Percentiles rank a stretch among this genome's conserved stretches.
Evolutionary conservation across 495 filamentous ascomycete genomes (phyloP).

Genomic region (Penicillium lagena): DNA sequence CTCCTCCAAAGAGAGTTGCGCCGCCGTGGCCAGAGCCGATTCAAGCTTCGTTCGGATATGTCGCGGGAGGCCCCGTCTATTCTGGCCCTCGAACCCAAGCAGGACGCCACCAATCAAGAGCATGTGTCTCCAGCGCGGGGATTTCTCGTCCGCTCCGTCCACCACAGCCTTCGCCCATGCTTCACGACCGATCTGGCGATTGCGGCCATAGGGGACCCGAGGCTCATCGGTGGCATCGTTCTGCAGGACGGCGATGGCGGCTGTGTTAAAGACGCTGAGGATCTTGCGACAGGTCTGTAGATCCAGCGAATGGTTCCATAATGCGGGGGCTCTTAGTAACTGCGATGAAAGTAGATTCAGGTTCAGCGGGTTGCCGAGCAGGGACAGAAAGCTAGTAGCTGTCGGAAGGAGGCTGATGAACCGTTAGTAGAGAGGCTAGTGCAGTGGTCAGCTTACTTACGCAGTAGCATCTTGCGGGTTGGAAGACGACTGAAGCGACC

Average conservation of each 20-base stretch:
- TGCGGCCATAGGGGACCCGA: slow-evolving; percentile 28
- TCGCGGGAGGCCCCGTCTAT: slow-evolving; percentile 54
- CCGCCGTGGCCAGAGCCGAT: slow-evolving; percentile 67
- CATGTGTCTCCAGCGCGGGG: slow-evolving; percentile 82
- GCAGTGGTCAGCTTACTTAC: slow-evolving; percentile 30
- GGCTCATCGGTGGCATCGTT: slow-evolving; percentile 42
- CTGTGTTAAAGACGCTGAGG: slow-evolving; percentile 83
- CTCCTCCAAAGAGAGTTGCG: slow-evolving; percentile 67
- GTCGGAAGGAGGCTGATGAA: slow-evolving; percentile 63
- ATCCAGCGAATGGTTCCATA: slow-evolving; percentile 73
- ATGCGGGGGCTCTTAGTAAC: slow-evolving; percentile 73
- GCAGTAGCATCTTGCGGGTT: slow-evolving; percentile 45
- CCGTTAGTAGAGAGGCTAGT: too few species aligned
- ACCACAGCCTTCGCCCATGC: slow-evolving; percentile 81
- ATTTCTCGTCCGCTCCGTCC: slow-evolving; percentile 76
- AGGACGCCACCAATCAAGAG: slow-evolving; percentile 75
- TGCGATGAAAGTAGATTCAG: slow-evolving; percentile 86
- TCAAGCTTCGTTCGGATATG: slow-evolving; percentile 67
- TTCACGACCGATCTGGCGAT: slow-evolving; percentile 51
- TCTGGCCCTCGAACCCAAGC: slow-evolving; percentile 69
- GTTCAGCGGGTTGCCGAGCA: slow-evolving; percentile 85
- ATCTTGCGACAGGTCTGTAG: slow-evolving; percentile 68
- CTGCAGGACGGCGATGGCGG: slow-evolving; percentile 59
- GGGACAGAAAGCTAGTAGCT: slow-evolving; percentile 73
- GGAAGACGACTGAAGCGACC: slow-evolving; percentile 43